These are phyloP conservation scores for Cudoniella acicularis DNA, from an alignment of 495 filamentous ascomycete genomes.

Conservation along the genomic window DNA sequence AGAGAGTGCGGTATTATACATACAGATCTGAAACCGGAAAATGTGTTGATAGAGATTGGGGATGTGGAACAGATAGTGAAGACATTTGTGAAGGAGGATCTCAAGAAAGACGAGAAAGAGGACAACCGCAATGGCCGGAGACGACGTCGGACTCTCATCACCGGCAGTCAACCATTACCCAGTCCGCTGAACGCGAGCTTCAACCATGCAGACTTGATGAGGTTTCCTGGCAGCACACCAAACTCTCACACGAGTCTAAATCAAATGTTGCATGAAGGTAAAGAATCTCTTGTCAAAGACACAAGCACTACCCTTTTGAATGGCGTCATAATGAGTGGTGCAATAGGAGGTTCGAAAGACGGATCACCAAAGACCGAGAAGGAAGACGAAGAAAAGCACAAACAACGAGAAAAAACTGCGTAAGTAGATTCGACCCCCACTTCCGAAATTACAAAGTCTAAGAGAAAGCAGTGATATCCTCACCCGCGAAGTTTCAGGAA, in stretches of 20 bases:
- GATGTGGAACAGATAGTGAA: slow-evolving; percentile 97
- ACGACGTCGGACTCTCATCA: slow-evolving; percentile 89
- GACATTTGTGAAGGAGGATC: slow-evolving; percentile 86
- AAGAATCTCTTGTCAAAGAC: slow-evolving; percentile 30
- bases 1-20: slow-evolving; percentile 99
- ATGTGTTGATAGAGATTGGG: slow-evolving; percentile 97
- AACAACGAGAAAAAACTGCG: slow-evolving; percentile 92
- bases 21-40: slow-evolving; percentile 96
- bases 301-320: slow-evolving; percentile 16
- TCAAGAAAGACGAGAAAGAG: slow-evolving; percentile 70
- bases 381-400: slow-evolving; percentile 64
- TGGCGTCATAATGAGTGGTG: slow-evolving; percentile 45
- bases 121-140: slow-evolving; percentile 92
- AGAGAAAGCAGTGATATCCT: slow-evolving; percentile 66
- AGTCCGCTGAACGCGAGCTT: slow-evolving; percentile 93
- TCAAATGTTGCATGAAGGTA: slow-evolving; percentile 79
- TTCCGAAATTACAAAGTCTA: background rate
- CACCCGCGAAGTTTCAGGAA: slow-evolving; percentile 88
- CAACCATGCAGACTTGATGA: slow-evolving; percentile 63
- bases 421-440: slow-evolving; percentile 43
- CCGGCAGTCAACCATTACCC: slow-evolving; percentile 92
- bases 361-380: slow-evolving; percentile 36
- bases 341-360: slow-evolving; percentile 47
- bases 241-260: slow-evolving; percentile 79
- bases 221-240: slow-evolving; percentile 62